A percentile compares a stretch with the other conserved stretches of the same genome.
Evolutionary conservation across 176 grass and related monocot species (phyloP).

Genomic region (Olyra latifolia): DNA sequence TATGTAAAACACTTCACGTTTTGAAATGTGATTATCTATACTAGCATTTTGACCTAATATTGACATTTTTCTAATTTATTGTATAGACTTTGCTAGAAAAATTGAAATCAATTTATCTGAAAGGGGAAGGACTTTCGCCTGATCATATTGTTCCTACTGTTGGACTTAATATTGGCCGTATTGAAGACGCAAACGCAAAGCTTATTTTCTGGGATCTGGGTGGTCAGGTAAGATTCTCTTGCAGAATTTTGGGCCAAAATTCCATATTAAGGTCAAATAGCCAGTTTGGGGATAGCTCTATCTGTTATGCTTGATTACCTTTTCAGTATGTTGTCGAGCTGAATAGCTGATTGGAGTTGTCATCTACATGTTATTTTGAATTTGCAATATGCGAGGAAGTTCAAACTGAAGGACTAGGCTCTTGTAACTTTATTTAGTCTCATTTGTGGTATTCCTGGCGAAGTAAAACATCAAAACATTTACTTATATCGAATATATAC

Average conservation of each 20-base stretch:
- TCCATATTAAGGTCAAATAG: neutral
- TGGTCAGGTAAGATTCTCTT: conserved; percentile 71
- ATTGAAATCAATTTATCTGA: conserved; percentile 74
- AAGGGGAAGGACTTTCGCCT: conserved; percentile 68
- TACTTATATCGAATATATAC: neutral
- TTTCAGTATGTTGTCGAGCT: neutral
- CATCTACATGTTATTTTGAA: neutral
- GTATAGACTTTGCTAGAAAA: conserved; percentile 85
- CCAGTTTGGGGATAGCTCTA: neutral
- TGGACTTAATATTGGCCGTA: conserved; percentile 87
- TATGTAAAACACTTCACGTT: neutral
- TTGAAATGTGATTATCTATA: neutral
- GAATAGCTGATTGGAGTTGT: neutral
- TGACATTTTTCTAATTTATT: conserved; percentile 14
- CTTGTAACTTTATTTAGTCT: neutral
- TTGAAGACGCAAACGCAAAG: conserved; percentile 82
- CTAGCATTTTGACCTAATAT: neutral
- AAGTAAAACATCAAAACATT: neutral
- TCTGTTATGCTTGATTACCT: neutral
- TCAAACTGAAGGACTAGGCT: neutral
- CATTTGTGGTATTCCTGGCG: neutral
- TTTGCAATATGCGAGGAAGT: neutral
- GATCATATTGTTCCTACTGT: conserved; percentile 88
- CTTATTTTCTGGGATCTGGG: conserved; percentile 97
- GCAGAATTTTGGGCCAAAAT: neutral